Conservation (phyloP, 768 basidiomycete species). For the Cytidiella melzeri region DNA sequence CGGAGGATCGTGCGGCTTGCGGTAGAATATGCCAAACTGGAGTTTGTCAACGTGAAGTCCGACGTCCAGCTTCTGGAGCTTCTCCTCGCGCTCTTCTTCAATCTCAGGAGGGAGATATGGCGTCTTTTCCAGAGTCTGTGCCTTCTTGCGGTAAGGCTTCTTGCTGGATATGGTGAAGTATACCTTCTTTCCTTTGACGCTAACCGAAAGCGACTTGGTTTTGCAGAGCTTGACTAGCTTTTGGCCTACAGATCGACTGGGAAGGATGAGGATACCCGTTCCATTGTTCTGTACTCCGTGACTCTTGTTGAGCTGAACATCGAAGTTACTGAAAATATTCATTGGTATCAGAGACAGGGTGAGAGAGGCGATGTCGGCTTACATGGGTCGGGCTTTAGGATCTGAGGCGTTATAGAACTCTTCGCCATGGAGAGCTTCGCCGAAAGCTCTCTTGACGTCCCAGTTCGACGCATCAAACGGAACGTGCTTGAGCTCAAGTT, state of each 20-base stretch:
- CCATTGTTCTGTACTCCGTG: slow-evolving; percentile 56
- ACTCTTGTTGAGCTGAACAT: slow-evolving; percentile 45
- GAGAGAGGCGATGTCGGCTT: background rate
- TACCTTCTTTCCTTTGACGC: slow-evolving; percentile 19
- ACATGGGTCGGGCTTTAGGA: slow-evolving; percentile 21
- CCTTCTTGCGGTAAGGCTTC: slow-evolving; percentile 1
- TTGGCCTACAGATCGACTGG: slow-evolving; percentile 28
- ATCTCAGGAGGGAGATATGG: slow-evolving; percentile 26
- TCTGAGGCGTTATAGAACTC: slow-evolving; percentile 36
- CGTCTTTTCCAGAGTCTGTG: slow-evolving; percentile 25
- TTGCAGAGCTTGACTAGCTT: slow-evolving; percentile 42
- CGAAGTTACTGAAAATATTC: slow-evolving; percentile 49
- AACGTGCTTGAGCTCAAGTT: slow-evolving; percentile 30
- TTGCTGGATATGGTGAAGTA: slow-evolving; percentile 12
- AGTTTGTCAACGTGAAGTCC: slow-evolving; percentile 52
- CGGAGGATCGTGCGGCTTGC: slow-evolving; percentile 16
- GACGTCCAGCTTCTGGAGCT: slow-evolving; percentile 36
- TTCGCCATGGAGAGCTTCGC: slow-evolving; percentile 49
- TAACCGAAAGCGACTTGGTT: slow-evolving; percentile 22
- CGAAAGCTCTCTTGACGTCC: slow-evolving; percentile 52
- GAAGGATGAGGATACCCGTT: slow-evolving; percentile 30
- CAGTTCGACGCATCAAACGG: slow-evolving; percentile 39
- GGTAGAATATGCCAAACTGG: slow-evolving; percentile 62
- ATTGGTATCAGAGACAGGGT: background rate
- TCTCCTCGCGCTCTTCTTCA: slow-evolving; percentile 28